Evolutionary conservation across 106 monocot species (phyloP).

Genomic region (Hemerocallis citrina): DNA sequence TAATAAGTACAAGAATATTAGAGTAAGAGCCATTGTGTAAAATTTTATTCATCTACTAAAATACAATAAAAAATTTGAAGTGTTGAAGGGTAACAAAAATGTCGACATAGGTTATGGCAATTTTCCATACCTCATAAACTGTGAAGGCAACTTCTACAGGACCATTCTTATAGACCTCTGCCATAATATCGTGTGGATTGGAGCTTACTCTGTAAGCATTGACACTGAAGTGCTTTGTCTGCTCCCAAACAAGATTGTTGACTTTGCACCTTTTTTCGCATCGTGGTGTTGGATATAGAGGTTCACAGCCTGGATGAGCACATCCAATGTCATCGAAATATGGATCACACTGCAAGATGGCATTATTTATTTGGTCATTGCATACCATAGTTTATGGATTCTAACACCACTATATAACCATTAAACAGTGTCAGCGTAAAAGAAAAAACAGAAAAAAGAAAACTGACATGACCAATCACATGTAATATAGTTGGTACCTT

Average conservation of each 20-base stretch:
- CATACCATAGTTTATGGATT: background rate
- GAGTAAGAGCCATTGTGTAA: background rate
- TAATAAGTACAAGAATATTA: background rate
- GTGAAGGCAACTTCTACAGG: conserved; percentile 95
- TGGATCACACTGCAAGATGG: conserved; percentile 79
- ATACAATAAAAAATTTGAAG: background rate
- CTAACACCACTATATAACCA: background rate
- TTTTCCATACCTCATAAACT: conserved; percentile 74
- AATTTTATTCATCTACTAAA: background rate
- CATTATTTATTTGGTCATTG: background rate
- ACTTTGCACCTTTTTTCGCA: conserved; percentile 72
- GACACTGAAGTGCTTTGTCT: conserved; percentile 72
- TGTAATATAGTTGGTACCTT: background rate
- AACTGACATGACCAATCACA: background rate
- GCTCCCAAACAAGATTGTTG: conserved; percentile 60
- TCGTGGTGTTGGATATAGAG: conserved; percentile 69
- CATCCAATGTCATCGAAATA: conserved; percentile 92
- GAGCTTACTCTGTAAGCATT: conserved; percentile 66
- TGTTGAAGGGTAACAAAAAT: background rate
- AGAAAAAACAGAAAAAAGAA: background rate
- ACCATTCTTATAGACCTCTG: conserved; percentile 84
- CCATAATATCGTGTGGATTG: conserved; percentile 77
- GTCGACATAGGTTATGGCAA: background rate
- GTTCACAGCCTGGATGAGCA: conserved; percentile 88
- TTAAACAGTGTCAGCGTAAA: background rate